These are phyloP conservation scores for Schwanniomyces sp. DNA, from an alignment of 805 yeast genomes.

Conservation along the genomic window DNA sequence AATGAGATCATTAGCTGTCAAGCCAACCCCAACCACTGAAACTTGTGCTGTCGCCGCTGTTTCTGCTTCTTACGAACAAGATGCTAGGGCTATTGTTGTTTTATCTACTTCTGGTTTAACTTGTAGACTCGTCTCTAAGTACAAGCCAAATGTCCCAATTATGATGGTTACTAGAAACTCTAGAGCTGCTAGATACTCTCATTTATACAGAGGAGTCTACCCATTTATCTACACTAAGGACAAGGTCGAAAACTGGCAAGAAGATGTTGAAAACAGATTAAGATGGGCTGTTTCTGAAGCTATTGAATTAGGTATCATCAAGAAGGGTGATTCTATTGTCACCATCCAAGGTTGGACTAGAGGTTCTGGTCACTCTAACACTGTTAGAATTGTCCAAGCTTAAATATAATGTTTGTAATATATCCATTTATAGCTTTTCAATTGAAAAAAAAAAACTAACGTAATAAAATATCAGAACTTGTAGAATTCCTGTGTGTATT, in stretches of 20 bases:
- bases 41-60: constrained; percentile 98
- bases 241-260: constrained; percentile 83
- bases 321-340: constrained; percentile 84
- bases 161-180: constrained; percentile 97
- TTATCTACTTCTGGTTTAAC: constrained; percentile 94
- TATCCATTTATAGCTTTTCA: constrained; percentile 1
- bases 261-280: constrained; percentile 93
- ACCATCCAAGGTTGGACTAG: constrained; percentile 99
- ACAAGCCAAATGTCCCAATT: constrained; percentile 96
- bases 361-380: constrained; percentile 98
- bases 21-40: constrained; percentile 92
- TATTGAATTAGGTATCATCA: constrained; percentile 77
- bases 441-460: neutral
- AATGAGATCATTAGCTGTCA: constrained; percentile 77
- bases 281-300: constrained; percentile 92
- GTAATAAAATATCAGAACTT: neutral
- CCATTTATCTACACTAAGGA: constrained; percentile 82
- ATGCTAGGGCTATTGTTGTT: constrained; percentile 95
- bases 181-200: constrained; percentile 91
- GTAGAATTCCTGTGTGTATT: neutral
- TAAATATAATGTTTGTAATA: constrained; percentile 23
- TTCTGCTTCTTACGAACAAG: constrained; percentile 92
- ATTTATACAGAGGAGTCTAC: constrained; percentile 97
- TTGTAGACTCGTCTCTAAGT: constrained; percentile 94
- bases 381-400: constrained; percentile 87